Evolutionary conservation across 192 early-diverging fungal genomes (phyloP).

Genomic region (Backusella luteola): DNA sequence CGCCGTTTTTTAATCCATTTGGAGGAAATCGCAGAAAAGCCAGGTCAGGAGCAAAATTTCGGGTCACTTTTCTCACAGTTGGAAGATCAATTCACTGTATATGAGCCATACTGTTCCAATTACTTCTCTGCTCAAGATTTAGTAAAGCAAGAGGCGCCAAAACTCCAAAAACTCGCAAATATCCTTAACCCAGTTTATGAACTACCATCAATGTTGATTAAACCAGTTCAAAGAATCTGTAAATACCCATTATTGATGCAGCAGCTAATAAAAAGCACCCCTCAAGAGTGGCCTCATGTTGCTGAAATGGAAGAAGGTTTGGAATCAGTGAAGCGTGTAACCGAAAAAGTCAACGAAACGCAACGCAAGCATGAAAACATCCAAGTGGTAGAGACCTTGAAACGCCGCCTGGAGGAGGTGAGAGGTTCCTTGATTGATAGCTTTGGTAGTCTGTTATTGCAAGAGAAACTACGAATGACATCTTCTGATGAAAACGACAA

Average conservation of each 20-base stretch:
- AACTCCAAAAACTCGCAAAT: constrained; percentile 60
- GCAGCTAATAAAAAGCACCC: constrained; percentile 65
- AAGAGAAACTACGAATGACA: constrained; percentile 85
- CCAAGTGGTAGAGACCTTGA: constrained; percentile 73
- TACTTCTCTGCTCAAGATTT: constrained; percentile 75
- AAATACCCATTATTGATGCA: constrained; percentile 93
- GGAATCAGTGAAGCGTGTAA: constrained; percentile 78
- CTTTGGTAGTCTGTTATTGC: constrained; percentile 81
- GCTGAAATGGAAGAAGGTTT: constrained; percentile 72
- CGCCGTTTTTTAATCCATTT: constrained; percentile 89
- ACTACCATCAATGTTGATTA: constrained; percentile 91
- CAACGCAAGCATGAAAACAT: constrained; percentile 88
- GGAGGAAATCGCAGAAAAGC: constrained; percentile 73
- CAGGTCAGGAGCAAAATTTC: constrained; percentile 82
- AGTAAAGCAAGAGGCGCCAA: constrained; percentile 60
- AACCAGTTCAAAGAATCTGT: constrained; percentile 97
- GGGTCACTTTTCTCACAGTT: constrained; percentile 84
- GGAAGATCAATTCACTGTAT: constrained; percentile 80
- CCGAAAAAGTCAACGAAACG: constrained; percentile 88
- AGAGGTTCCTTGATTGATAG: constrained; percentile 75
- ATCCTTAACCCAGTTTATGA: constrained; percentile 83
- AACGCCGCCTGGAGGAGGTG: constrained; percentile 88
- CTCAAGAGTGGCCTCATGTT: constrained; percentile 55
- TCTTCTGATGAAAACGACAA: constrained; percentile 70
- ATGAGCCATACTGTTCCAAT: constrained; percentile 94